Conservation (phyloP, 2,329 filamentous ascomycete species). For the Dothistroma septosporum region DNA sequence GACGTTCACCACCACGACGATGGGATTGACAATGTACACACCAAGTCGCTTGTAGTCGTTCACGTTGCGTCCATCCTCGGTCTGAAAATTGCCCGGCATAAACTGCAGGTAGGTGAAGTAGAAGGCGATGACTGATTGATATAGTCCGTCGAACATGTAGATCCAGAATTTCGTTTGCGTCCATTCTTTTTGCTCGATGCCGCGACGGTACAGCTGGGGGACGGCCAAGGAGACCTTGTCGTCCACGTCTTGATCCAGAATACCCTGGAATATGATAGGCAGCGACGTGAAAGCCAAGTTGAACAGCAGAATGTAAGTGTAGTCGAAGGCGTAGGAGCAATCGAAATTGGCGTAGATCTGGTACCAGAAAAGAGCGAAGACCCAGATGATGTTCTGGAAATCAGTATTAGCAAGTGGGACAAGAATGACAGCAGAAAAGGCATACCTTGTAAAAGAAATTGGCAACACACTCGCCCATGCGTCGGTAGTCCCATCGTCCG, state of each 20-base stretch:
- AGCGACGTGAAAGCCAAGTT: constrained; percentile 96
- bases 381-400: constrained; percentile 86
- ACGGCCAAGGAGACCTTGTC: constrained; percentile 91
- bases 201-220: constrained; percentile 88
- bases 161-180: constrained; percentile 94
- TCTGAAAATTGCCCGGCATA: constrained; percentile 62
- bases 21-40: constrained; percentile 77
- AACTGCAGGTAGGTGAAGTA: constrained; percentile 88
- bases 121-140: constrained; percentile 90
- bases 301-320: constrained; percentile 94
- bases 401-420: constrained; percentile 25
- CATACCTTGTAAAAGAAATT: constrained; percentile 97
- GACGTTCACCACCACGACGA: constrained; percentile 82
- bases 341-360: constrained; percentile 95
- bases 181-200: constrained; percentile 96
- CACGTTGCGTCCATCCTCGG: constrained; percentile 68
- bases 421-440: neutral
- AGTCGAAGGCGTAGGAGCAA: constrained; percentile 94
- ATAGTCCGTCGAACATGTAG: constrained; percentile 92
- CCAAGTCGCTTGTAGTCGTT: constrained; percentile 80
- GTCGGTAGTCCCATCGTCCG: constrained; percentile 92
- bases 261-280: constrained; percentile 90
- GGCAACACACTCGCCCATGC: constrained; percentile 86
- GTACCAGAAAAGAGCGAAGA: constrained; percentile 94
- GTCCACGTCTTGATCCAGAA: constrained; percentile 93